Conservation (phyloP, 805 yeast genomes). For the Lipomyces mesembrius region DNA sequence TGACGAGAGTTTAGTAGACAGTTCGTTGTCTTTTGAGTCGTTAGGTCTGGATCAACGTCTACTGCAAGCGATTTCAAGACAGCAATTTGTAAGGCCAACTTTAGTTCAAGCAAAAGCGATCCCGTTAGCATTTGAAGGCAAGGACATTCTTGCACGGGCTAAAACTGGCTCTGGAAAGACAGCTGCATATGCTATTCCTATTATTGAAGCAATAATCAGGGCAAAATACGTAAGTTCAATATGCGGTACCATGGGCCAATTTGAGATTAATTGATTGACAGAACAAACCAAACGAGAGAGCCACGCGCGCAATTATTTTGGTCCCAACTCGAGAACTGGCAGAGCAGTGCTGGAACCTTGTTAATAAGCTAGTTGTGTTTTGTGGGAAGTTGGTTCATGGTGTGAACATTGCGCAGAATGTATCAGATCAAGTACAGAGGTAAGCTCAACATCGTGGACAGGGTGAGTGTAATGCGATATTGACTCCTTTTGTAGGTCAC, state of each 20-base stretch:
- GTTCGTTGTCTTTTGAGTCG: conserved; percentile 63
- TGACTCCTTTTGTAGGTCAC: conserved; percentile 49
- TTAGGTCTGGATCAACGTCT: conserved; percentile 83
- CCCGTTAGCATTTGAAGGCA: conserved; percentile 85
- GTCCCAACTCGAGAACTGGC: conserved; percentile 95
- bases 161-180: conserved; percentile 97
- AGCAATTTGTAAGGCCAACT: conserved; percentile 86
- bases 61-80: conserved; percentile 73
- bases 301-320: conserved; percentile 66
- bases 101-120: conserved; percentile 89
- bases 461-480: not conserved
- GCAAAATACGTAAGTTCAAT: conserved; percentile 22
- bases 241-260: not conserved
- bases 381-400: conserved; percentile 68
- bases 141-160: conserved; percentile 92
- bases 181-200: conserved; percentile 85
- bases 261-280: not conserved
- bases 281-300: conserved; percentile 39
- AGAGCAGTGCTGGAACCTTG: conserved; percentile 75
- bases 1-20: conserved; percentile 9
- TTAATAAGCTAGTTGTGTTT: conserved; percentile 68
- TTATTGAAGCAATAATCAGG: conserved; percentile 72
- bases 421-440: conserved; percentile 69
- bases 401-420: conserved; percentile 68
- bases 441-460: conserved; percentile 3